Conservation (phyloP, 1,139 yeast species). For the Eremothecium sinecaudum region DNA sequence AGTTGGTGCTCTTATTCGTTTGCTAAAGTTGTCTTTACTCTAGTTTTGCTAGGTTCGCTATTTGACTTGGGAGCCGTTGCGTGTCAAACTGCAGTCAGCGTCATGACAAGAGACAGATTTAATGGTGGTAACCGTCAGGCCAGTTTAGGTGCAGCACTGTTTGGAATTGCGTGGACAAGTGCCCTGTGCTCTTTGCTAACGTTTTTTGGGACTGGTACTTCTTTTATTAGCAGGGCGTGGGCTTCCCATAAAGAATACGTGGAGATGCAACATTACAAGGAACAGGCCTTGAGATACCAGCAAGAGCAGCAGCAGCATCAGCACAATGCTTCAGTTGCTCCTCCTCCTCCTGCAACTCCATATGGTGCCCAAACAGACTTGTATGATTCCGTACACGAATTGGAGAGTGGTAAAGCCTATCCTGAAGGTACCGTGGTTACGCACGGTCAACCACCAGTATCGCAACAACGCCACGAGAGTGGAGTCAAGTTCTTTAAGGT, state of each 20-base stretch:
- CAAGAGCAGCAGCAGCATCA: conserved; percentile 15
- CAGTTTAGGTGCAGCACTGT: conserved; percentile 46
- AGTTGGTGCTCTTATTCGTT: conserved; percentile 37
- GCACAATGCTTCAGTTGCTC: conserved; percentile 8
- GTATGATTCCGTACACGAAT: conserved; percentile 12
- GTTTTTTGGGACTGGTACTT: conserved; percentile 47
- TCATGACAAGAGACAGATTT: conserved; percentile 58
- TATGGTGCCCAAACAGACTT: conserved; percentile 10
- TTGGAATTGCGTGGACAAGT: conserved; percentile 66
- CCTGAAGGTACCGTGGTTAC: conserved; percentile 13
- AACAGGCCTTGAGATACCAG: conserved; percentile 15
- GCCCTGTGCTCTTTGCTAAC: conserved; percentile 45
- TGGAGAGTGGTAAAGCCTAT: conserved; percentile 9
- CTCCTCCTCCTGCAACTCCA: too few relatives aligned
- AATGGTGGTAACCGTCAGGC: conserved; percentile 36
- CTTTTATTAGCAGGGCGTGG: conserved; percentile 38
- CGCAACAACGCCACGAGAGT: conserved; percentile 39
- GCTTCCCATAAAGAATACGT: conserved; percentile 25
- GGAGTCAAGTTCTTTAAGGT: conserved; percentile 75
- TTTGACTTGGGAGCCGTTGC: conserved; percentile 53
- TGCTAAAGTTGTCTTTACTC: conserved; percentile 46
- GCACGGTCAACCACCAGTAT: conserved; percentile 21
- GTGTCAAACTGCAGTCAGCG: conserved; percentile 58
- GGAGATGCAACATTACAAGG: conserved; percentile 17
- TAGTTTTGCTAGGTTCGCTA: conserved; percentile 44